Base-by-base conservation (phyloP, 352 stramenopile genomes). In the Lagenidium sp. region DNA sequence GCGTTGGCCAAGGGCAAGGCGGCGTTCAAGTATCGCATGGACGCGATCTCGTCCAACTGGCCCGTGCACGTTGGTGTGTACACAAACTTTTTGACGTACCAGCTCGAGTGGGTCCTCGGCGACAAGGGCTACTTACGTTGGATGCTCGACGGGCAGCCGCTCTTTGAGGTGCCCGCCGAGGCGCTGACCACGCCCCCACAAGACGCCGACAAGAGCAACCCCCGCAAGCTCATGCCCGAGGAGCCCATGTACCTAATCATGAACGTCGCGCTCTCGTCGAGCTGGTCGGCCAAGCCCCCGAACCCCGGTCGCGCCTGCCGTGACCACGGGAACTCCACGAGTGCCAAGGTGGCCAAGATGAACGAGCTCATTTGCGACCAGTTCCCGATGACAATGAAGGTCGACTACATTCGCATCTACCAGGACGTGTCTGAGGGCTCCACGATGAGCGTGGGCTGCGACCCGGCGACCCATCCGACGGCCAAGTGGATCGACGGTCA, bases 201-300 rank as follows among this genome's bases (percentile, higher is more conserved):
- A 42, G 67, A 72, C 41, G 25, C 44, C 1, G 55, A 54, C 28
- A 68, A 51, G n/a, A 50, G 32, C 10, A 82, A 82, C 23, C 66
- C 67, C 1, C 48, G 57, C n/a, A 83, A 79, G 37, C 42, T 79
- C 24, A 76, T 77, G 67, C 44, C 81, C 23, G 68, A 85, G 37
- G 90, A 97, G 59, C 90, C 90, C 8, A 94, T 90, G 66, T 95
- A 94, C 49, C 39, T 97, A 16, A 74, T 97, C 29, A 61, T 97
- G 34, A 97, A 97, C 64, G 93, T 94, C 6, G 88, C 88, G 2
- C 57, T 97, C 16, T 94, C 82, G 4, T 72, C 60, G 15, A 71
- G 82, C 13, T 97, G 90, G 90, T 84, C 62, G 39, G 54, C 62
- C 2, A 70, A 44, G 4, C 72, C 68, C 4, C 68, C 68, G 1